These are phyloP conservation scores for Cyclostephanos tholiformis DNA, from an alignment of 108 stramenopile species.

Conservation along the genomic window DNA sequence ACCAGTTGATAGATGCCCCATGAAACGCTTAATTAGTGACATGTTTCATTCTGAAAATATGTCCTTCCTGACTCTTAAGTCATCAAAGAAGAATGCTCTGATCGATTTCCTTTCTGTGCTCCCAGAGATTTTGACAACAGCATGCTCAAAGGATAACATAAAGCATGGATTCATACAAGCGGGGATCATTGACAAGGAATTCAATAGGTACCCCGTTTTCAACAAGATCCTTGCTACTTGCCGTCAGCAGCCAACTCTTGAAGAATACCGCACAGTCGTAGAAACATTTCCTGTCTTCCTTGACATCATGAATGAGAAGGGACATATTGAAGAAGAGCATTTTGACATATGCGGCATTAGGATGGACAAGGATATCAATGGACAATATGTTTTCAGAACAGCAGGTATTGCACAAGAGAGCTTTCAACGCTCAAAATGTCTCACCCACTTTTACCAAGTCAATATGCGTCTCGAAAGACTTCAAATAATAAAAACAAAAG, in stretches of 20 bases:
- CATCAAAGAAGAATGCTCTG: background rate
- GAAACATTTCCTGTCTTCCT: background rate
- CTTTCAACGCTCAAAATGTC: slow-evolving; percentile 10
- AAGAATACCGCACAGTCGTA: background rate
- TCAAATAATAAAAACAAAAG: background rate
- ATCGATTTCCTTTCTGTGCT: slow-evolving; percentile 17
- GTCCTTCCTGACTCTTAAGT: background rate
- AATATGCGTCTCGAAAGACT: background rate
- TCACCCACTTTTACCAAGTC: slow-evolving; percentile 15
- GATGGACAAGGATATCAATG: slow-evolving; percentile 7
- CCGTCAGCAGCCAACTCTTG: background rate
- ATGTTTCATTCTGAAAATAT: slow-evolving; percentile 7
- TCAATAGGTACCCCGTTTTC: slow-evolving; percentile 15
- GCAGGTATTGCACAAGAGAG: slow-evolving; percentile 20
- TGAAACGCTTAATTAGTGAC: slow-evolving; percentile 2
- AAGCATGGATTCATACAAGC: slow-evolving; percentile 13
- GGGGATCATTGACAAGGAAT: slow-evolving; percentile 9
- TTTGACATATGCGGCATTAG: slow-evolving; percentile 4
- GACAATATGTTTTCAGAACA: slow-evolving; percentile 1
- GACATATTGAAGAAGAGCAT: slow-evolving; percentile 5
- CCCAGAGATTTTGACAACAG: background rate
- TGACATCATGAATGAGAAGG: background rate
- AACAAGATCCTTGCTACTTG: slow-evolving; percentile 24
- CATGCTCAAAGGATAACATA: slow-evolving; percentile 3
- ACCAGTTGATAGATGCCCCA: background rate